These are phyloP conservation scores for Arthrobotrys sphaeroides DNA, from an alignment of 2,329 filamentous ascomycete species.

Conservation along the genomic window DNA sequence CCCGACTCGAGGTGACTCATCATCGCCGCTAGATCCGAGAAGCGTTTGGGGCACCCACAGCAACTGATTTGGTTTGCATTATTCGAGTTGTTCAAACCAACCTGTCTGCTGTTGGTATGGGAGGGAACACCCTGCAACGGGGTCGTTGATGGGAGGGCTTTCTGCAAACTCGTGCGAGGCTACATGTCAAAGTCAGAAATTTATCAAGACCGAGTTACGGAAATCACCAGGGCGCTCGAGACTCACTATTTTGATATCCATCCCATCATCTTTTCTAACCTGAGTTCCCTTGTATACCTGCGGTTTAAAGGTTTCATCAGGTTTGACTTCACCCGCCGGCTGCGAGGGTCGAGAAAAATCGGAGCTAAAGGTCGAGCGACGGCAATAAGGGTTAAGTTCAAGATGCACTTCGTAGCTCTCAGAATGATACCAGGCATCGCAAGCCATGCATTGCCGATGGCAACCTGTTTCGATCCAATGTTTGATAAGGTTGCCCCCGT, in stretches of 20 bases:
- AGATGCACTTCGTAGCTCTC: constrained; percentile 19
- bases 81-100: not conserved
- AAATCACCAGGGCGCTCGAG: not conserved
- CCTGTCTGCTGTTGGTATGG: not conserved
- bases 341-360: not conserved
- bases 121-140: not conserved
- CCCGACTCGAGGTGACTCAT: constrained; percentile 15
- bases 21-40: not conserved
- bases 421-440: constrained; percentile 10
- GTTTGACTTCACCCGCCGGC: not conserved
- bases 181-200: not conserved
- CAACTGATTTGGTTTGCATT: not conserved
- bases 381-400: constrained; percentile 14
- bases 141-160: too few relatives aligned
- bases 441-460: constrained; percentile 15
- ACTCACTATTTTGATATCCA: not conserved
- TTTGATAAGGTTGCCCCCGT: not conserved
- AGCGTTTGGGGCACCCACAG: constrained; percentile 1
- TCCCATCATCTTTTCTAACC: not conserved
- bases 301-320: not conserved
- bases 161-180: not conserved
- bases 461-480: constrained; percentile 41
- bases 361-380: not conserved
- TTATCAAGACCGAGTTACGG: not conserved
- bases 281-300: not conserved